These are phyloP conservation scores for Bipolaris oryzae DNA, from an alignment of 2,329 filamentous ascomycete species.

Conservation along the genomic window DNA sequence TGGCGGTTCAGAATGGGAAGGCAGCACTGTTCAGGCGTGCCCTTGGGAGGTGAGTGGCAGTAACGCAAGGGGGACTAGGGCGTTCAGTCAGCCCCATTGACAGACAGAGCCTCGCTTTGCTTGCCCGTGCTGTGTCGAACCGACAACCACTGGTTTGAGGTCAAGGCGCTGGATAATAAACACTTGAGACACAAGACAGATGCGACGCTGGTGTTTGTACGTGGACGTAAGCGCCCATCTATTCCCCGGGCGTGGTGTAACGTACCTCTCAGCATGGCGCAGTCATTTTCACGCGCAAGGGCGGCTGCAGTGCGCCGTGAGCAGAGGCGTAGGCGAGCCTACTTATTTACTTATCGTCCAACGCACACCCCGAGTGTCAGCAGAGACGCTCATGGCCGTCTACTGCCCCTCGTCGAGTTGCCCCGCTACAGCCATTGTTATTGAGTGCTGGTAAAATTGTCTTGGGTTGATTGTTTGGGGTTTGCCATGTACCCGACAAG, in stretches of 20 bases:
- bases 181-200: not conserved
- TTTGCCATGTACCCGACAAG: too few relatives aligned
- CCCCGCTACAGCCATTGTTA: too few relatives aligned
- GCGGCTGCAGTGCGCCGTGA: constrained; percentile 9
- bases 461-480: too few relatives aligned
- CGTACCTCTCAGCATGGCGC: constrained; percentile 13
- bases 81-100: not conserved
- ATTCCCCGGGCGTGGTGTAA: not conserved
- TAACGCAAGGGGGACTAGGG: not conserved
- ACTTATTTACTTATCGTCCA: not conserved
- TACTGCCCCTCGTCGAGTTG: too few relatives aligned
- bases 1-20: constrained; percentile 4
- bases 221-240: not conserved
- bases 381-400: too few relatives aligned
- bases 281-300: constrained; percentile 11
- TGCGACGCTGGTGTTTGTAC: not conserved
- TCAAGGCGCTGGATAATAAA: not conserved
- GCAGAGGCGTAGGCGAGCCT: constrained; percentile 17
- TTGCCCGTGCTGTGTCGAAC: not conserved
- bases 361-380: too few relatives aligned
- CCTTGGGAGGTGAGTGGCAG: not conserved
- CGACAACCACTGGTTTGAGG: not conserved
- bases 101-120: not conserved
- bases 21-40: not conserved
- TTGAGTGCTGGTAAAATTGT: too few relatives aligned